Evolutionary conservation across 257 asterid species (phyloP), one percentile per base, ranked within the genome.

Genomic region (Ajuga chamaepitys): DNA sequence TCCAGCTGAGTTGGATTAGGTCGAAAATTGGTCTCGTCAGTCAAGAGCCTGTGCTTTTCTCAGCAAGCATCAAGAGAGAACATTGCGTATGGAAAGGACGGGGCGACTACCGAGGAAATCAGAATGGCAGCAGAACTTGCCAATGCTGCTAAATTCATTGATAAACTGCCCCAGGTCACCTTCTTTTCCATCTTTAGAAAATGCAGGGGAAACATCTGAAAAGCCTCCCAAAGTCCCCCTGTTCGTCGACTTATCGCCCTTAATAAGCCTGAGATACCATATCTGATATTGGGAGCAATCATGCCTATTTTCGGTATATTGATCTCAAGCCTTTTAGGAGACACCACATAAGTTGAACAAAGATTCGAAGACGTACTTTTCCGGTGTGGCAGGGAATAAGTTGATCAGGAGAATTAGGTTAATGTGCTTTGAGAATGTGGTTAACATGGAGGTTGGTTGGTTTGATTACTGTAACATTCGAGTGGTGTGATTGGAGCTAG

Each of bases 31-130:
- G 88, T 7, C 91, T 88, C 2, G 96, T 88, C 44, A 88, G 94
- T 73, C 96, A 88, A 78, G 96, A 88, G 68, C 96, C 96, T 13
- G 85, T 84, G 65, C 85, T 88, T 20, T 88, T 88, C 80, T 68
- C 90, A 3, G 82, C 78, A 26, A 85, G 86, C 79, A 85, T 88
- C 20, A 80, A 78, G 76, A n/a, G 95, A 88, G 21, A 88, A 88
- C 64, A 81, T 88, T 38, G 82, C 88, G 6, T 88, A 85, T 35
- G 90, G 95, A 1, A 88, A 83, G 61, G 85, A 83, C 7, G 83
- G 78, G 9, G 94, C 94, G 10, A 85, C 91, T 14, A 40, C 7
- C 35, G 87, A 85, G 24, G 95, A 88, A 63, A 83, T 88, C 56
- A 75, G 75, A 77, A 76, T 70, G 5, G 95, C 94, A 13, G 77